Evolutionary conservation across 495 filamentous ascomycete genomes (phyloP), one percentile per base, ranked within the genome.

Genomic region (Aspergillus ostianus): DNA sequence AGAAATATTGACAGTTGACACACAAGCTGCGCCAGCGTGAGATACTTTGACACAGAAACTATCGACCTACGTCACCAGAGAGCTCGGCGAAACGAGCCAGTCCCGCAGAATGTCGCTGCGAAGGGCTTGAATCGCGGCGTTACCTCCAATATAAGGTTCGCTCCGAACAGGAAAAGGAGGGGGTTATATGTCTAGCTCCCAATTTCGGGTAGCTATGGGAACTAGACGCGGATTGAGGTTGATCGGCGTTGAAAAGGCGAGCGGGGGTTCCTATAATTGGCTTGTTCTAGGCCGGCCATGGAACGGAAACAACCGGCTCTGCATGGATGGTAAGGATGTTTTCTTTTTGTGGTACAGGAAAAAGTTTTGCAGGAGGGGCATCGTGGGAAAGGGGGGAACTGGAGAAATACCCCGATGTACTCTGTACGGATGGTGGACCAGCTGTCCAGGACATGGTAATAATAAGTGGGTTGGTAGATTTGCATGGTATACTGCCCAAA

Each of bases 141-240:
- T 23, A 41, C 19, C n/a, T 20, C 30, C 51, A 44, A 13, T 20
- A 53, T 53, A 53, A 53, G 51, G 51, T 53, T 53, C 44, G 51
- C 10, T 29, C 20, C 51, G n/a, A 30, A 4, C n/a, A 20, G 21
- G 23, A 19, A 10, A 13, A 15, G 36, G 12, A 13, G 3, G 36
- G 36, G 36, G 29, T 32, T 41, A 1, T 0, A 17, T 41, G 3
- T 4, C 4, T 41, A 41, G 36, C 36, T 15, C 36, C 13, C 13
- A 4, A 41, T 18, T 15, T 23, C 32, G 41, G 29, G 12, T 29
- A 36, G 30, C 15, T n/a, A 26, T 30, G 6, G 10, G 15, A 32
- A 30, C 27, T 21, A 21, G 29, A 41, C 20, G 51, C 36, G 12
- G 36, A 41, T 8, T 41, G 36, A 41, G 36, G 36, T 41, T 10